Conservation (phyloP, 768 basidiomycete genomes). For the Psilocybe sp. region DNA sequence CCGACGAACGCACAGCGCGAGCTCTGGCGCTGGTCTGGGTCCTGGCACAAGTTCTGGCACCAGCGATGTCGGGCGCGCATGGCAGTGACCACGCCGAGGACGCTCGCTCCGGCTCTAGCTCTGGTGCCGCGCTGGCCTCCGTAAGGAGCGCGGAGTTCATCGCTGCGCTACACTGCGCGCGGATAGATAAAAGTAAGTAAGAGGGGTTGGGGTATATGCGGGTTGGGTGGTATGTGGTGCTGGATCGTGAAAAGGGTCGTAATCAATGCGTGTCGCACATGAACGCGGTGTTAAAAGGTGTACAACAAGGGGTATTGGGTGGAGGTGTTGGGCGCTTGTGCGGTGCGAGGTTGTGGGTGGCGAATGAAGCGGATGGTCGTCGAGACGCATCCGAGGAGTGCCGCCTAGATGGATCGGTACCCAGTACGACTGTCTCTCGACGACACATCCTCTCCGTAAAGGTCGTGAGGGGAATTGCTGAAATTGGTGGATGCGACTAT, state of each 20-base stretch:
- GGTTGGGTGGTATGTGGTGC: constrained; percentile 17
- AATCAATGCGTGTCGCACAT: constrained; percentile 27
- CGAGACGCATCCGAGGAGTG: constrained; percentile 38
- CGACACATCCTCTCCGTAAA: constrained; percentile 25
- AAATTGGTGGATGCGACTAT: constrained; percentile 22
- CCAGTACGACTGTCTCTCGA: constrained; percentile 32
- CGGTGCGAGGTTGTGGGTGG: constrained; percentile 13
- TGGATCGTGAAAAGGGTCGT: constrained; percentile 19
- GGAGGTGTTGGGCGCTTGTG: too few species aligned
- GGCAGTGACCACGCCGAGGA: too few species aligned
- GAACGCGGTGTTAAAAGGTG: constrained; percentile 13
- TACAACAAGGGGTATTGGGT: constrained; percentile 10
- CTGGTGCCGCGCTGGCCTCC: too few species aligned
- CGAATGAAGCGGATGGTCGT: constrained; percentile 28
- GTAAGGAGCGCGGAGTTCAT: too few species aligned
- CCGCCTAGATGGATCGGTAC: constrained; percentile 22
- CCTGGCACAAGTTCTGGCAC: too few species aligned
- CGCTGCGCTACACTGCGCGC: too few species aligned
- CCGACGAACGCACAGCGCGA: too few species aligned
- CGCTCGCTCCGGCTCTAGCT: too few species aligned
- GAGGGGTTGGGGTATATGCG: constrained; percentile 20
- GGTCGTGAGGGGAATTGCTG: constrained; percentile 16
- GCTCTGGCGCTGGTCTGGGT: too few species aligned
- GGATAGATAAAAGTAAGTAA: constrained; percentile 18
- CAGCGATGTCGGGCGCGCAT: too few species aligned